A percentile compares a stretch with the other conserved stretches of the same genome.
These are phyloP conservation scores for Neonectria sp. DNA, from an alignment of 2,329 filamentous ascomycete genomes.

Conservation along the genomic window DNA sequence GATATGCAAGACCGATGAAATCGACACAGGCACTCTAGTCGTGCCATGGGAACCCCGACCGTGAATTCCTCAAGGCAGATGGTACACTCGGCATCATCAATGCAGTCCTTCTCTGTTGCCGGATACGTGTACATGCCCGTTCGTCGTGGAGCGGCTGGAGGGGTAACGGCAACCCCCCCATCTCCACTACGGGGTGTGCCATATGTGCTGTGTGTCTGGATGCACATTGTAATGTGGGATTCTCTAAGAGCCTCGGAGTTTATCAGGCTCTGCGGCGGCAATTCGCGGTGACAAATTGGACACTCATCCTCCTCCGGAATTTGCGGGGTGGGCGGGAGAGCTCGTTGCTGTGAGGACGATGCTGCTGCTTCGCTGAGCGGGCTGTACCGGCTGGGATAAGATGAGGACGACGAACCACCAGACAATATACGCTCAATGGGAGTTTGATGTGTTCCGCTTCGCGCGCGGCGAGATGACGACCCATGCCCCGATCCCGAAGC, in stretches of 20 bases:
- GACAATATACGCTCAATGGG: constrained; percentile 59
- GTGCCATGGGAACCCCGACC: constrained; percentile 74
- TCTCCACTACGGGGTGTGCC: constrained; percentile 52
- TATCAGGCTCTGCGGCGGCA: constrained; percentile 70
- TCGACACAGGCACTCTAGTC: constrained; percentile 76
- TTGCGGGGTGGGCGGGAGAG: constrained; percentile 62
- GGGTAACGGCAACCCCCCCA: constrained; percentile 33
- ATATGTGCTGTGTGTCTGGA: constrained; percentile 68
- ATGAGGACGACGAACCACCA: constrained; percentile 51
- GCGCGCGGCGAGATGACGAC: constrained; percentile 47
- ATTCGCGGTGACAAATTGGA: constrained; percentile 80
- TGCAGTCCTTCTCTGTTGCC: constrained; percentile 78
- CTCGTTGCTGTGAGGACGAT: constrained; percentile 57
- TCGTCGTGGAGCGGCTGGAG: constrained; percentile 58
- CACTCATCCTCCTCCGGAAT: constrained; percentile 84
- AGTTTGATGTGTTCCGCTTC: constrained; percentile 52
- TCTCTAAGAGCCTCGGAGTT: constrained; percentile 71
- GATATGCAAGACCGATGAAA: constrained; percentile 75
- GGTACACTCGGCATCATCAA: constrained; percentile 77
- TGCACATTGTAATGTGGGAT: constrained; percentile 72
- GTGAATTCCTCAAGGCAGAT: constrained; percentile 79
- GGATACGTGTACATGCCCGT: constrained; percentile 76
- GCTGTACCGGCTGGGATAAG: constrained; percentile 51
- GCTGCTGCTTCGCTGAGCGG: constrained; percentile 49
- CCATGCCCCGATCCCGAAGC: constrained; percentile 44